Conservation (phyloP, 371 early-diverging fungal genomes). For the Mortierella sp. region DNA sequence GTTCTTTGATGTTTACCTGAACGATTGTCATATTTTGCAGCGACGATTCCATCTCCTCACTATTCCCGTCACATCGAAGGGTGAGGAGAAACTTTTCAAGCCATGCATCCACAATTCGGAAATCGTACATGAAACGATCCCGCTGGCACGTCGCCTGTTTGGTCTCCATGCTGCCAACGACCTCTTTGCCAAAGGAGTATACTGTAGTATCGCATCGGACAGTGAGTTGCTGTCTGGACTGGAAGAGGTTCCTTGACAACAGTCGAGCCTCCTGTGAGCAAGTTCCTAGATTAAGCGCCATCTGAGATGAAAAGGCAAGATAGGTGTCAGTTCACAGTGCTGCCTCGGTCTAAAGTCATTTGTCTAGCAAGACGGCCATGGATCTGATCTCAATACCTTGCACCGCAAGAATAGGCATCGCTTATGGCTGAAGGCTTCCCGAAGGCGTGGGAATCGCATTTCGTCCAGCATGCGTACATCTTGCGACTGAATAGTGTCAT, state of each 20-base stretch:
- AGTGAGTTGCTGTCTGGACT: slow-evolving; percentile 60
- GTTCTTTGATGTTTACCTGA: slow-evolving; percentile 20
- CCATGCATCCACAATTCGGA: slow-evolving; percentile 69
- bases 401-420: slow-evolving; percentile 26
- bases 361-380: no score
- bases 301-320: slow-evolving; percentile 12
- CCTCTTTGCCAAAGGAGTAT: slow-evolving; percentile 71
- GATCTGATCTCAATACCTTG: slow-evolving; percentile 19
- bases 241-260: slow-evolving; percentile 56
- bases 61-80: slow-evolving; percentile 2
- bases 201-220: slow-evolving; percentile 71
- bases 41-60: slow-evolving; percentile 23
- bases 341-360: no score
- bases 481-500: slow-evolving; percentile 25
- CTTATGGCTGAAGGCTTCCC: slow-evolving; percentile 18
- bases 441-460: slow-evolving; percentile 19
- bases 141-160: slow-evolving; percentile 58
- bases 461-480: slow-evolving; percentile 24
- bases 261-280: slow-evolving; percentile 6
- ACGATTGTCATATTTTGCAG: slow-evolving; percentile 37
- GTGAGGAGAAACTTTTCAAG: slow-evolving; percentile 61
- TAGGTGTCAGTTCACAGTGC: no score
- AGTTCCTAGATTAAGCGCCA: slow-evolving; percentile 24
- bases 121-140: slow-evolving; percentile 62
- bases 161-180: slow-evolving; percentile 65